phyloP scores from a whole-genome alignment of 306 rosid species.

The Boehmeria nivea region DNA sequence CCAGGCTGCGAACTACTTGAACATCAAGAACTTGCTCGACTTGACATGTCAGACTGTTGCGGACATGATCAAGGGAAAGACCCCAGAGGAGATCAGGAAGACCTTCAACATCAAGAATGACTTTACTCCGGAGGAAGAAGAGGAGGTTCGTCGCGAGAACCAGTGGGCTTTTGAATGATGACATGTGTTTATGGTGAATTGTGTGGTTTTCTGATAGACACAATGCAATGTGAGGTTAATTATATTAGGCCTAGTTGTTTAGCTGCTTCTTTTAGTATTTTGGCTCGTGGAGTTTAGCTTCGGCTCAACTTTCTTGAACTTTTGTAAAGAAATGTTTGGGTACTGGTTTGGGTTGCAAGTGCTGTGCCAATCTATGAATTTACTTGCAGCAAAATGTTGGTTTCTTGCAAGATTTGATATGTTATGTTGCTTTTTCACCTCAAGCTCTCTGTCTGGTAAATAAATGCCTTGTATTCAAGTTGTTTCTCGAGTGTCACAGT shows the following conservation, averaged over 20 bases:
- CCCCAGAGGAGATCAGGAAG: conserved; percentile 70
- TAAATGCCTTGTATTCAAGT: too few relatives aligned
- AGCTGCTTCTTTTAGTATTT: too few relatives aligned
- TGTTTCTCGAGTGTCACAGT: too few relatives aligned
- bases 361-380: background rate
- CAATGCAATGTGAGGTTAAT: background rate
- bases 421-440: too few relatives aligned
- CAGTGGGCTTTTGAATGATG: conserved; percentile 77
- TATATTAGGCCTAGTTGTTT: background rate
- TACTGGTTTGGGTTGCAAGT: too few relatives aligned
- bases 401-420: too few relatives aligned
- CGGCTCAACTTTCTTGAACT: background rate
- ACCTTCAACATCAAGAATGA: conserved; percentile 75
- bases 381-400: background rate
- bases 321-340: conserved; percentile 1
- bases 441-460: too few relatives aligned
- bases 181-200: conserved; percentile 9
- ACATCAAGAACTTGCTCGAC: conserved; percentile 68
- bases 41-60: conserved; percentile 76
- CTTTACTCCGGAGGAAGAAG: conserved; percentile 74
- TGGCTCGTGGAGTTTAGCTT: background rate
- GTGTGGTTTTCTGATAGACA: background rate
- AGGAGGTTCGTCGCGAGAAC: conserved; percentile 72
- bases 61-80: conserved; percentile 79
- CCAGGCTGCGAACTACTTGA: conserved; percentile 83